Percentiles rank a stretch among this genome's conserved stretches.
phyloP scores from a whole-genome alignment of 1,284 basidiomycete species.

The Somion occarium region DNA sequence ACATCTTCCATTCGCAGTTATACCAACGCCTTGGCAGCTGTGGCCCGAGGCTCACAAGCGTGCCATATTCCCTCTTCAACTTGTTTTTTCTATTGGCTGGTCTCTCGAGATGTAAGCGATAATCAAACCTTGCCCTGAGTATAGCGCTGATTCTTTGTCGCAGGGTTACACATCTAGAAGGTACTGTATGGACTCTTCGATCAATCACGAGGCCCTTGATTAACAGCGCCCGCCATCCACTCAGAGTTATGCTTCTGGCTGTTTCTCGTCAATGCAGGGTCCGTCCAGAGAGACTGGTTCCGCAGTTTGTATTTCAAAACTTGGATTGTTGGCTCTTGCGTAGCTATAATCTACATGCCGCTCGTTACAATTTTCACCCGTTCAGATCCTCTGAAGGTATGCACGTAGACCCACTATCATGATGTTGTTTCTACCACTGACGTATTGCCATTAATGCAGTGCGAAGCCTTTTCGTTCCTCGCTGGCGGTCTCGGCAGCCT shows the following conservation, averaged over 20 bases:
- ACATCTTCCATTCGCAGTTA: slow-evolving; percentile 35
- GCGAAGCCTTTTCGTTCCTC: slow-evolving; percentile 64
- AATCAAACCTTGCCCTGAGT: neutral
- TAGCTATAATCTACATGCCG: slow-evolving; percentile 66
- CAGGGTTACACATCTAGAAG: slow-evolving; percentile 76
- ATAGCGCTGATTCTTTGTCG: neutral
- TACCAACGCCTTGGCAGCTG: slow-evolving; percentile 55
- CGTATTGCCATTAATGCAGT: slow-evolving; percentile 34
- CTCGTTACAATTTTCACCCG: slow-evolving; percentile 59
- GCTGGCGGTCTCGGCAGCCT: slow-evolving; percentile 65
- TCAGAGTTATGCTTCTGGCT: slow-evolving; percentile 79
- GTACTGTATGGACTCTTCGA: slow-evolving; percentile 35
- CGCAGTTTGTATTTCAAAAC: slow-evolving; percentile 63
- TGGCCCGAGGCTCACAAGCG: slow-evolving; percentile 46
- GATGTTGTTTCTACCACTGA: slow-evolving; percentile 1
- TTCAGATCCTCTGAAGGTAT: slow-evolving; percentile 50
- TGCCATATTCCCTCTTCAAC: slow-evolving; percentile 57
- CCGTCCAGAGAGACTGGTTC: slow-evolving; percentile 69
- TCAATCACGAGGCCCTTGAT: slow-evolving; percentile 7
- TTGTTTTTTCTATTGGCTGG: slow-evolving; percentile 64
- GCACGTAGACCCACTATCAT: too few relatives aligned
- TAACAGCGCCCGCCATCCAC: slow-evolving; percentile 4
- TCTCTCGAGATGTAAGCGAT: slow-evolving; percentile 62
- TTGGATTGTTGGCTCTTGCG: slow-evolving; percentile 59
- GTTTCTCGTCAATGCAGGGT: slow-evolving; percentile 64